Conservation (phyloP, 2,329 filamentous ascomycete genomes). For the Trichoderma sp. region DNA sequence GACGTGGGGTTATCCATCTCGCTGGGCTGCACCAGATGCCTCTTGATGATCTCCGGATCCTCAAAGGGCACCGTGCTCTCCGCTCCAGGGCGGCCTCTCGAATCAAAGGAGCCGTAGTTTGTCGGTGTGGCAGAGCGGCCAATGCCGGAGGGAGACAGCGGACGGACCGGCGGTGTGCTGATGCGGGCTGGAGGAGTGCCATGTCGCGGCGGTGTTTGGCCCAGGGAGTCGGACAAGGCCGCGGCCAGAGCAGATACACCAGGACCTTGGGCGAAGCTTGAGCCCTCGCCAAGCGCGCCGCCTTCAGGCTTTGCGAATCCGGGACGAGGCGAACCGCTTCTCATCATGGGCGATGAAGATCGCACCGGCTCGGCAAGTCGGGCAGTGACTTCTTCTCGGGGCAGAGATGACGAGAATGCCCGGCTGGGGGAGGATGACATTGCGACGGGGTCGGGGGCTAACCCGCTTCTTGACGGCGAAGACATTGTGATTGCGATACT, state of each 20-base stretch:
- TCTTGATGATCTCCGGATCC: constrained; percentile 85
- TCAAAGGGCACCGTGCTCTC: constrained; percentile 62
- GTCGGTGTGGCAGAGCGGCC: constrained; percentile 56
- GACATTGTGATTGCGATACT: constrained; percentile 32
- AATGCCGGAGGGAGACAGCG: constrained; percentile 38
- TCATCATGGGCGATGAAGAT: constrained; percentile 41
- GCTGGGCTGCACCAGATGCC: constrained; percentile 76
- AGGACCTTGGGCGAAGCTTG: constrained; percentile 67
- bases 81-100: constrained; percentile 55
- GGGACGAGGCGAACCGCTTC: constrained; percentile 34
- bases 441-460: constrained; percentile 34
- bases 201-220: constrained; percentile 66
- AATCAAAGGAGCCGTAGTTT: constrained; percentile 84
- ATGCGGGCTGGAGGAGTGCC: constrained; percentile 62
- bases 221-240: constrained; percentile 74
- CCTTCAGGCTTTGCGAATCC: constrained; percentile 34
- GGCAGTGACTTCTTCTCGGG: constrained; percentile 59
- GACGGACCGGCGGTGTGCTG: constrained; percentile 52
- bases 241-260: constrained; percentile 85
- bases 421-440: constrained; percentile 48
- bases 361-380: constrained; percentile 59
- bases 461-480: constrained; percentile 36
- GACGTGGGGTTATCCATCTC: constrained; percentile 46
- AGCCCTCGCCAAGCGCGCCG: constrained; percentile 62
- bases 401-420: constrained; percentile 51